Conservation (phyloP, 352 stramenopile genomes). For the Pythium sukuiense region DNA sequence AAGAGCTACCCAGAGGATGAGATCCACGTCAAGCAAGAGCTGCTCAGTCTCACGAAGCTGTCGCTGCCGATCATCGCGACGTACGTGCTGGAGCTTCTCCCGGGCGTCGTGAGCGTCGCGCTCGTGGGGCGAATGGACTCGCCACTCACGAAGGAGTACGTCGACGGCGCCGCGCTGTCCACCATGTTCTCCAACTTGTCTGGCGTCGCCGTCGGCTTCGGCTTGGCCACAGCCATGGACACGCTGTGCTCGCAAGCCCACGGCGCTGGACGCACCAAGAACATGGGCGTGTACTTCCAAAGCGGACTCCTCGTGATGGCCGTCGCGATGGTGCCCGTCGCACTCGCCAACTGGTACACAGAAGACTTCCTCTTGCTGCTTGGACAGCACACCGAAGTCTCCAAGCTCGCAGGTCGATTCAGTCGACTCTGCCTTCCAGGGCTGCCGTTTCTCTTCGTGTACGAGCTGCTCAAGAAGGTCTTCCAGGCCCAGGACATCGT, state of each 20-base stretch:
- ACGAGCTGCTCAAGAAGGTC: slow-evolving; percentile 87
- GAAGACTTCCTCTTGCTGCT: slow-evolving; percentile 60
- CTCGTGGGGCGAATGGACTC: slow-evolving; percentile 76
- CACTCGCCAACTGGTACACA: slow-evolving; percentile 76
- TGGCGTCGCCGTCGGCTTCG: slow-evolving; percentile 71
- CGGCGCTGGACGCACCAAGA: slow-evolving; percentile 60
- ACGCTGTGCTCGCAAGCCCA: slow-evolving; percentile 87
- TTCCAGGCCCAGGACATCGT: slow-evolving; percentile 87
- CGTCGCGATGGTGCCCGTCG: slow-evolving; percentile 53
- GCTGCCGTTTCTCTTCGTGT: slow-evolving; percentile 80
- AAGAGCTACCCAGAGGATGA: background rate
- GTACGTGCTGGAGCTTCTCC: slow-evolving; percentile 78
- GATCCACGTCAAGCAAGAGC: slow-evolving; percentile 21
- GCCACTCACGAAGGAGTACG: slow-evolving; percentile 66
- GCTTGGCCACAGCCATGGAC: slow-evolving; percentile 86
- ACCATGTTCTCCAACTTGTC: slow-evolving; percentile 84
- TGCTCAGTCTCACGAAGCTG: slow-evolving; percentile 38
- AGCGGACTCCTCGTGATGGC: slow-evolving; percentile 75
- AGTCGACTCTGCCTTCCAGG: slow-evolving; percentile 63
- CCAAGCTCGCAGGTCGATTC: slow-evolving; percentile 71
- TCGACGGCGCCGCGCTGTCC: slow-evolving; percentile 68
- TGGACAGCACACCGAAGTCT: slow-evolving; percentile 64
- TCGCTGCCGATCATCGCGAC: slow-evolving; percentile 67
- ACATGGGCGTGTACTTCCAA: slow-evolving; percentile 88
- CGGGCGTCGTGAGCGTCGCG: slow-evolving; percentile 61